Evolutionary conservation across 495 filamentous ascomycete species (phyloP).

Genomic region (Tuber microsphaerosporum): DNA sequence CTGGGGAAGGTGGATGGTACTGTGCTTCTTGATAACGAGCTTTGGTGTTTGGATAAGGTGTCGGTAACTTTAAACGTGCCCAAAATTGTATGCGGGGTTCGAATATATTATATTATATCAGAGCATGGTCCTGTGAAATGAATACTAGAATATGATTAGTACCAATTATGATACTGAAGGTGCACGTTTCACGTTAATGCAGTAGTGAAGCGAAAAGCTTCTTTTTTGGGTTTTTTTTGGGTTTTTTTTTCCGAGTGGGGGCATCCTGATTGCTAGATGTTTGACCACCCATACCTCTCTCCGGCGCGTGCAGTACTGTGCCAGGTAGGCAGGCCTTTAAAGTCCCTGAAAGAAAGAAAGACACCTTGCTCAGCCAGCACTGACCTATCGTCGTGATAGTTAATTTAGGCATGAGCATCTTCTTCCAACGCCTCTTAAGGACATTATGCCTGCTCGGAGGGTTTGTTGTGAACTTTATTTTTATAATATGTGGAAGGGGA

Average conservation of each 20-base stretch:
- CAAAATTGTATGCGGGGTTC: background rate
- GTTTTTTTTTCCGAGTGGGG: background rate
- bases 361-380: background rate
- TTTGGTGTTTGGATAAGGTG: background rate
- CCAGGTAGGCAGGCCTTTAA: background rate
- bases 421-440: background rate
- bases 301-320: background rate
- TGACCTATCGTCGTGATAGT: background rate
- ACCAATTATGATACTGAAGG: background rate
- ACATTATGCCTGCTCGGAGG: background rate
- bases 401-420: background rate
- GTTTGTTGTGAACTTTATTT: background rate
- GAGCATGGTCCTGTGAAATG: background rate
- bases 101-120: background rate
- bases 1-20: too few relatives aligned
- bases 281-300: background rate
- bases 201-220: background rate
- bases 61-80: background rate
- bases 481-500: background rate
- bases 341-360: background rate
- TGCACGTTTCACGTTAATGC: background rate
- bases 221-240: background rate
- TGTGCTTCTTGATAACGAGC: background rate
- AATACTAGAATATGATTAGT: background rate
- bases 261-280: background rate